Conservation (phyloP, 371 early-diverging fungal species). For the Lichtheimia corymbifera region DNA sequence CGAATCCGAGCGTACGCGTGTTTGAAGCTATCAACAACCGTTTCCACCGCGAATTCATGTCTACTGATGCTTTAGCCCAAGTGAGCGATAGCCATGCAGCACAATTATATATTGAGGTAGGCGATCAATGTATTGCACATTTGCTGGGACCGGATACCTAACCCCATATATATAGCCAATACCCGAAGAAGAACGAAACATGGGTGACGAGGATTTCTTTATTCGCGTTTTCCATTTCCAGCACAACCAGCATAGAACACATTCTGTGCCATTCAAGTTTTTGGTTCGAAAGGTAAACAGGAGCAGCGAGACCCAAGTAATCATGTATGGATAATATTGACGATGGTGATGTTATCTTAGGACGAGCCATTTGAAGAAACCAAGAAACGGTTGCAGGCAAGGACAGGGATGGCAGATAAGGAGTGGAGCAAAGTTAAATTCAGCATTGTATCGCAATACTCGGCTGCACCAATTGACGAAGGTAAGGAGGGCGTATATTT, state of each 20-base stretch:
- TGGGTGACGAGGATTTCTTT: conserved; percentile 43
- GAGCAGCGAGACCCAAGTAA: too few species aligned
- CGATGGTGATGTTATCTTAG: conserved; percentile 3
- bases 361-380: conserved; percentile 71
- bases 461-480: conserved; percentile 47
- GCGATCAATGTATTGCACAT: neutral
- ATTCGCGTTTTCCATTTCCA: conserved; percentile 77
- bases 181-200: conserved; percentile 59
- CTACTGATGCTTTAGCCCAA: conserved; percentile 21
- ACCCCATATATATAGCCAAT: conserved; percentile 29
- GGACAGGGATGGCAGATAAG: conserved; percentile 82
- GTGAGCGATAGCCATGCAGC: conserved; percentile 18
- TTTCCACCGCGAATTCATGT: conserved; percentile 22
- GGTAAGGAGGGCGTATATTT: conserved; percentile 22
- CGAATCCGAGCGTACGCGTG: conserved; percentile 21
- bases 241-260: conserved; percentile 63
- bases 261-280: conserved; percentile 86
- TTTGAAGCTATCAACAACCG: conserved; percentile 33
- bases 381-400: conserved; percentile 69
- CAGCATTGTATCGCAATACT: conserved; percentile 40
- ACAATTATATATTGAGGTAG: conserved; percentile 27
- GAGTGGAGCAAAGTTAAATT: conserved; percentile 83
- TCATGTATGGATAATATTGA: neutral
- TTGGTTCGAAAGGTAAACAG: conserved; percentile 55
- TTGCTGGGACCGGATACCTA: neutral